phyloP scores from a whole-genome alignment of 192 early-diverging fungal species.

The Linnemannia zychae region DNA sequence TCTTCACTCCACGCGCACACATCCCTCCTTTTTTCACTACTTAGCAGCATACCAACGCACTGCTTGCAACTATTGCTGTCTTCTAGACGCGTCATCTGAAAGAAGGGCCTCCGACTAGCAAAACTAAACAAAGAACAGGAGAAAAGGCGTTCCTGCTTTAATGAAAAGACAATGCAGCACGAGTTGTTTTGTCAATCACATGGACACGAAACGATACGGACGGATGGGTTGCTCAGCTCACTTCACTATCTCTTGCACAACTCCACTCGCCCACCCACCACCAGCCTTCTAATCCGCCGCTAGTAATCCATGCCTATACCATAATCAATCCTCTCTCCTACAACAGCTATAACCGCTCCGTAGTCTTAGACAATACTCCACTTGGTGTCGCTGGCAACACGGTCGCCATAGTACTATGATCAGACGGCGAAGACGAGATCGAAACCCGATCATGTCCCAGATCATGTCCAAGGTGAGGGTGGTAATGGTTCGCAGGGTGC shows the following conservation, averaged over 20 bases:
- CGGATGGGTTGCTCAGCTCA: conserved; percentile 1
- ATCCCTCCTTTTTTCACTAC: background rate
- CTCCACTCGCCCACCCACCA: too few species aligned
- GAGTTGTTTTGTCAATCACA: conserved; percentile 7
- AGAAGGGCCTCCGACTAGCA: too few species aligned
- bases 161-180: background rate
- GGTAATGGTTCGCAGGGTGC: conserved; percentile 36
- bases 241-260: background rate
- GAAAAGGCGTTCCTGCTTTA: background rate
- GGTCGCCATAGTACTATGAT: too few species aligned
- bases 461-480: conserved; percentile 50
- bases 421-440: background rate
- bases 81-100: background rate
- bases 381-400: background rate
- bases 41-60: background rate
- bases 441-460: conserved; percentile 41
- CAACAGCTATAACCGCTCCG: too few species aligned
- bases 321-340: too few species aligned
- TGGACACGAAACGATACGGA: too few species aligned
- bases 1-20: background rate
- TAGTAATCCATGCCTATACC: too few species aligned
- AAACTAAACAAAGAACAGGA: background rate
- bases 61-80: too few species aligned
- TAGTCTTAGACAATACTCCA: conserved; percentile 5
- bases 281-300: too few species aligned